Conservation (phyloP, 306 rosid genomes). For the Calophaca sinica region DNA sequence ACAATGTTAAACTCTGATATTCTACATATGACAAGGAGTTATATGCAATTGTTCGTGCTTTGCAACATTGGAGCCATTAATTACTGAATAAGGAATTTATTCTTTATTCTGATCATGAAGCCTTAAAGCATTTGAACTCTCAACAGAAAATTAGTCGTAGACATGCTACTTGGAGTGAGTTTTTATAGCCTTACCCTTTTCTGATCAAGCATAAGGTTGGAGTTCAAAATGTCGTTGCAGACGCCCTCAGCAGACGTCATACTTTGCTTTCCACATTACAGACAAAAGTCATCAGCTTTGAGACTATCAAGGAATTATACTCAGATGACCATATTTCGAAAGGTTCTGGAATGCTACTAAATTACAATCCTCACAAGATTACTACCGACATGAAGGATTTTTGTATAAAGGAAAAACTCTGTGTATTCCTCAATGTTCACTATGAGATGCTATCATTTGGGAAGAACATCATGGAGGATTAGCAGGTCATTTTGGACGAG, state of each 20-base stretch:
- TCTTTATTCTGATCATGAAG: too few species aligned
- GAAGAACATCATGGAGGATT: not conserved
- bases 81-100: too few species aligned
- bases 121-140: too few species aligned
- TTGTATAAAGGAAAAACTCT: too few species aligned
- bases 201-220: not conserved
- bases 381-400: not conserved
- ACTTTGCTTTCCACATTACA: not conserved
- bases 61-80: not conserved
- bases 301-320: not conserved
- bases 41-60: not conserved
- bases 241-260: not conserved
- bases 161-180: not conserved
- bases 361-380: too few species aligned
- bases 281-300: not conserved
- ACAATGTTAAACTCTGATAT: too few species aligned
- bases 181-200: not conserved
- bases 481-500: too few species aligned
- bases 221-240: not conserved
- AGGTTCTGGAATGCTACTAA: not conserved
- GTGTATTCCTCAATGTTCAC: too few species aligned
- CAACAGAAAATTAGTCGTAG: not conserved
- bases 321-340: not conserved
- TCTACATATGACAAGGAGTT: not conserved
- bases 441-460: not conserved